Base-by-base conservation (phyloP, 495 filamentous ascomycete genomes). In the Niebla homalea region DNA sequence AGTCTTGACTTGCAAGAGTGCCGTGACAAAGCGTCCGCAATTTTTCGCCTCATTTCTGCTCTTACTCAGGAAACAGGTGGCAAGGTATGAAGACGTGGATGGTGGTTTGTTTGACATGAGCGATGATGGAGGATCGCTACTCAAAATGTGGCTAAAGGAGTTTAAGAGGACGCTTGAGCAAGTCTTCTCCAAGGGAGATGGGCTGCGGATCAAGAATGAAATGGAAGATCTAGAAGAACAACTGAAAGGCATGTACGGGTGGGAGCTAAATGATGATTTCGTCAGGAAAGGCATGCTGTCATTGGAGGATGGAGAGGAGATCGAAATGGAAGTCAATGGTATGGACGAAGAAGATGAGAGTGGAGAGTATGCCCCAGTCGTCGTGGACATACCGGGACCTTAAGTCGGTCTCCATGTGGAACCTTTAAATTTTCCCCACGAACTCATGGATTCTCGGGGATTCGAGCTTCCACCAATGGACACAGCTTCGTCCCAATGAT, bases 321-420 rank as follows among this genome's bases (percentile, higher is more conserved):
- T 94, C 15, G 80, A 88, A 50, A 74, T 92, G 60, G 87, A 94
- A 53, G 70, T 86, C 53, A 70, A 70, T 22, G 84, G 81, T 5
- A 73, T 81, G 51, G 83, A 90, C 53, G 85, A 79, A 50, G 85
- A 93, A 49, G 86, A 92, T 47, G 87, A 92, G 64, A 76, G 75
- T 51, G 87, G 87, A 16, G 90, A 95, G 60, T 89, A 88, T 70
- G 81, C 84, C 51, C 92, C 90, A 15, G 72, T 84, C 20, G 64
- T 98, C 16, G 87, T 98, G 5, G 79, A 88, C 45, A 57, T 89
- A 14, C 45, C 29, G 29, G 29, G 29, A 10, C 7, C 7, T 12
- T 32, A 12, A 32, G 29, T 32, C 29, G 14, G 10, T 32, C 8
- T 32, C 29, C 29, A 4, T 11, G 12, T 32, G 8, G 8, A 32